Conservation (phyloP, 2,329 filamentous ascomycete species). For the Westerdykella sp. region DNA sequence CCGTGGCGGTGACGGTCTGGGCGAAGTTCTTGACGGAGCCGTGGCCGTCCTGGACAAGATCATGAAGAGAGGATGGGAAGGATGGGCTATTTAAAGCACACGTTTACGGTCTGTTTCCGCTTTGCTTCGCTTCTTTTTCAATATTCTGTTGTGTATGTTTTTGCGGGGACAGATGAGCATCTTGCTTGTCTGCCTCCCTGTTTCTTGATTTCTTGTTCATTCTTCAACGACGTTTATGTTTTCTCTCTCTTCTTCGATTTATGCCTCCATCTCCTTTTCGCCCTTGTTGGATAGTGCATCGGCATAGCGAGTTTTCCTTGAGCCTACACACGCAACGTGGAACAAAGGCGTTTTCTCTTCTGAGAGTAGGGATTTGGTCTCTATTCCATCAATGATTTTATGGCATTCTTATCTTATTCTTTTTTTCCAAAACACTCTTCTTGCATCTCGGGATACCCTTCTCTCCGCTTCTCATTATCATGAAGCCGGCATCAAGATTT, state of each 20-base stretch:
- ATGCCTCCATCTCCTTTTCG: conserved; percentile 2
- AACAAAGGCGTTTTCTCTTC: too few species aligned
- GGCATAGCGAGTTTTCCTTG: conserved; percentile 16
- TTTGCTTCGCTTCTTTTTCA: neutral
- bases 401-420: too few species aligned
- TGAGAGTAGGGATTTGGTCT: too few species aligned
- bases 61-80: conserved; percentile 23
- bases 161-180: neutral
- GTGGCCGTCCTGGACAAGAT: conserved; percentile 26
- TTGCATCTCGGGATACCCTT: too few species aligned
- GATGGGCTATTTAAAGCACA: conserved; percentile 20
- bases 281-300: conserved; percentile 24
- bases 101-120: neutral
- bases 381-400: too few species aligned
- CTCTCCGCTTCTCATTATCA: too few species aligned
- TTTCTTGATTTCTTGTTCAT: neutral
- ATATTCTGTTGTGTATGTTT: neutral
- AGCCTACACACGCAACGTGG: neutral
- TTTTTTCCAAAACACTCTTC: too few species aligned
- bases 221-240: neutral
- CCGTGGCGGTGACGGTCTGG: conserved; percentile 17
- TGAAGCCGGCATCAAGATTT: too few species aligned
- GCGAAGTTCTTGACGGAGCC: conserved; percentile 27
- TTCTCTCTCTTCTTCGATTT: conserved; percentile 1
- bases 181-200: too few species aligned